Conservation (phyloP, 495 filamentous ascomycete species). For the Xylaria longipes region DNA sequence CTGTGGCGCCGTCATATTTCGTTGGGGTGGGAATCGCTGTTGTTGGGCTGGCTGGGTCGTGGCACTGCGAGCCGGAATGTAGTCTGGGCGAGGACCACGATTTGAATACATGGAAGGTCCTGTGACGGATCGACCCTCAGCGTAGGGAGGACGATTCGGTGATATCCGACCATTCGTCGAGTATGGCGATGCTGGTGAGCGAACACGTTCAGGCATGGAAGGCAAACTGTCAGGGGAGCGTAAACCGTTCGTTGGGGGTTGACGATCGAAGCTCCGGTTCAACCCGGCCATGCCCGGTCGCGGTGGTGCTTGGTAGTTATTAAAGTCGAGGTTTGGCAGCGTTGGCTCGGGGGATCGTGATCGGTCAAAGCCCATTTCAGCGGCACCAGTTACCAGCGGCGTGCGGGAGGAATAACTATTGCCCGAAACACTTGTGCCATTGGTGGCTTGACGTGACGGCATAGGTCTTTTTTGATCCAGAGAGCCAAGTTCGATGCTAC, state of each 20-base stretch:
- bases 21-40: slow-evolving; percentile 47
- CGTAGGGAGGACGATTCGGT: slow-evolving; percentile 22
- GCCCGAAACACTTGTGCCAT: slow-evolving; percentile 41
- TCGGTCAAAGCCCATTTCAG: slow-evolving; percentile 63
- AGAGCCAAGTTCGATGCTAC: slow-evolving; percentile 54
- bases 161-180: slow-evolving; percentile 13
- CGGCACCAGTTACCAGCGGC: slow-evolving; percentile 64
- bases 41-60: slow-evolving; percentile 43
- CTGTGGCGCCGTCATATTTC: slow-evolving; percentile 60
- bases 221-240: slow-evolving; percentile 41
- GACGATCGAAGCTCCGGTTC: slow-evolving; percentile 52
- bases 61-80: slow-evolving; percentile 46
- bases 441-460: slow-evolving; percentile 43
- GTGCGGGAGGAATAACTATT: slow-evolving; percentile 61
- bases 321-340: slow-evolving; percentile 46
- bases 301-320: slow-evolving; percentile 42
- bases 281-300: slow-evolving; percentile 43
- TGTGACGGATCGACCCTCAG: slow-evolving; percentile 47
- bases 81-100: slow-evolving; percentile 33
- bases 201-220: slow-evolving; percentile 39
- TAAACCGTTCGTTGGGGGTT: slow-evolving; percentile 27
- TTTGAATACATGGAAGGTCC: slow-evolving; percentile 47
- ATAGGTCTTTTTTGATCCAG: slow-evolving; percentile 54
- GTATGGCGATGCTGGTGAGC: slow-evolving; percentile 36
- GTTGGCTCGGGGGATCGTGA: slow-evolving; percentile 53